Conservation (phyloP, 2,329 filamentous ascomycete species). For the Pseudonectria foliicola region DNA sequence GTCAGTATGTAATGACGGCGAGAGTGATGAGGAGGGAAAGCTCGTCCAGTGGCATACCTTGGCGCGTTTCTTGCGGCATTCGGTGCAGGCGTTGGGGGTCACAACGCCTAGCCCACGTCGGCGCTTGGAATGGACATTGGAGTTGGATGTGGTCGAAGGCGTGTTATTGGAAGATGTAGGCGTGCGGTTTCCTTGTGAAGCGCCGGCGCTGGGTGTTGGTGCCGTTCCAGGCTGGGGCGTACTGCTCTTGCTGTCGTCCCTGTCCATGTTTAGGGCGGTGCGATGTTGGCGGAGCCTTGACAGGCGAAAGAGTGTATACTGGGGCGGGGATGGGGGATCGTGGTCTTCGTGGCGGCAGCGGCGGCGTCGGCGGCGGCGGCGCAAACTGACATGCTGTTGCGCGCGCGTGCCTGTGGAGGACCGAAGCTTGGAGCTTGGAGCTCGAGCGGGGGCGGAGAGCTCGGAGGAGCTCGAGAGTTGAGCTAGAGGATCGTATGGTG, state of each 20-base stretch:
- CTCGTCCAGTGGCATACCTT: slow-evolving; percentile 36
- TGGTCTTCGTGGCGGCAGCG: slow-evolving; percentile 13
- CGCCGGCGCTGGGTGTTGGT: slow-evolving; percentile 13
- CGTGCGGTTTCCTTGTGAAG: slow-evolving; percentile 24
- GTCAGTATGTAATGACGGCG: background rate
- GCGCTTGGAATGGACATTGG: slow-evolving; percentile 41
- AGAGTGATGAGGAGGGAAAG: background rate
- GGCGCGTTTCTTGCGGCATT: slow-evolving; percentile 55
- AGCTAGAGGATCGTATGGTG: no score
- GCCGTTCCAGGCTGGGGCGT: slow-evolving; percentile 25
- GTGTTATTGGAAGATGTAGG: slow-evolving; percentile 22
- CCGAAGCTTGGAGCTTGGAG: no score
- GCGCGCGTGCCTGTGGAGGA: slow-evolving; percentile 1
- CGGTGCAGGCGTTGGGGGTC: slow-evolving; percentile 54
- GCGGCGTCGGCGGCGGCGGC: slow-evolving; percentile 8
- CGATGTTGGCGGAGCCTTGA: slow-evolving; percentile 8
- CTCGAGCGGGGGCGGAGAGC: no score
- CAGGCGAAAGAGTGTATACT: no score
- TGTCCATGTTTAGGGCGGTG: slow-evolving; percentile 22
- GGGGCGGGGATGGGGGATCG: background rate
- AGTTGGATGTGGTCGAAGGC: slow-evolving; percentile 18
- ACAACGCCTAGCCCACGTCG: slow-evolving; percentile 49
- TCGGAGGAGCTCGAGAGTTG: no score
- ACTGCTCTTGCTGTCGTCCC: slow-evolving; percentile 25
- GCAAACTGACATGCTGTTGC: slow-evolving; percentile 22